Evolutionary conservation across 164 flowering plant genomes (phyloP), one percentile per base, ranked within the genome.

Genomic region (Tetrastigma voinierianum): DNA sequence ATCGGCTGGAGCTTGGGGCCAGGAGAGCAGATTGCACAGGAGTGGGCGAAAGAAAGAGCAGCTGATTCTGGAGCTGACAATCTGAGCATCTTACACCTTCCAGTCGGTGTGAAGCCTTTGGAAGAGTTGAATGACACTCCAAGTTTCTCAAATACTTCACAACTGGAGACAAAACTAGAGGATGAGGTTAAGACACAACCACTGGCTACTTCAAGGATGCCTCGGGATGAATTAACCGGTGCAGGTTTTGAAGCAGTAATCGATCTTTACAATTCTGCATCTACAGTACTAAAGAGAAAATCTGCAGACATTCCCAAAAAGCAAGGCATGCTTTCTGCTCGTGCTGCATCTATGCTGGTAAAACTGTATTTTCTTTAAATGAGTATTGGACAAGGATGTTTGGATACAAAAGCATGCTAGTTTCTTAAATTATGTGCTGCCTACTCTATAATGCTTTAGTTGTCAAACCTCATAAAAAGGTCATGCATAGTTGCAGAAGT

Each of bases 311-410:
- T 61, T 74, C 71, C 84, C 20, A 81, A 77, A 74, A 90, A 89
- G 81, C 88, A 86, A 65, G 89, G 96, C 62, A 65, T 61, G 55
- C 90, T 90, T 62, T 90, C 97, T 56, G 77, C 47, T 58, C 96
- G 96, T 76, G 98, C 98, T 44, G 88, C 97, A 65, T 91, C 96
- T 59, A 95, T 91, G 98, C 86, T 95, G 94, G 98, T 95, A 85
- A 79, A 25, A 25, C 40, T 25, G 9, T 48, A 10, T 32, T 15
- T 12, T 11, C 19, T 4, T n/a, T 60, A 45, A 44, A 17, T 53
- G 18, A 0, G 3, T 18, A 53, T 18, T 53, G n/a, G 10, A 18
- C 18, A 53, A n/a, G n/a, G 13, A 2, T 45, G 43, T n/a, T 24
- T 56, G 16, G 15, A 23, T 32, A n/a, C 10, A 40, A 51, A n/a